A percentile compares a stretch with the other conserved stretches of the same genome.
phyloP scores from a whole-genome alignment of 2,329 filamentous ascomycete species.

The Ophiostoma novo-ulmi region DNA sequence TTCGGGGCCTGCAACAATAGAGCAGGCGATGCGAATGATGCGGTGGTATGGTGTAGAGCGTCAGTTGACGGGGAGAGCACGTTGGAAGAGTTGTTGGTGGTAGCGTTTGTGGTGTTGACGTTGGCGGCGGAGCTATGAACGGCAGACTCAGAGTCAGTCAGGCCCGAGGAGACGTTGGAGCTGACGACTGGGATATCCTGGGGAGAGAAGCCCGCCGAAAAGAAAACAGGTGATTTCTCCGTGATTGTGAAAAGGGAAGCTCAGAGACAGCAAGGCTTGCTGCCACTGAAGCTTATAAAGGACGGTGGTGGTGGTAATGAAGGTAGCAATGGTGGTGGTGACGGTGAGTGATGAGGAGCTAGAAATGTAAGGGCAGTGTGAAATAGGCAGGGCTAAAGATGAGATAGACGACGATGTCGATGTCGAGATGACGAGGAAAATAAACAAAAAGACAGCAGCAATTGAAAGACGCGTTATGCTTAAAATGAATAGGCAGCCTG shows the following conservation, averaged over 20 bases:
- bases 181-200: slow-evolving; percentile 15
- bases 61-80: slow-evolving; percentile 15
- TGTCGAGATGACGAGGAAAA: background rate
- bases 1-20: slow-evolving; percentile 24
- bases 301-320: background rate
- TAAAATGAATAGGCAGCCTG: background rate
- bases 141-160: slow-evolving; percentile 11
- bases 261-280: slow-evolving; percentile 25
- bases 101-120: background rate
- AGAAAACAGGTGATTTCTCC: slow-evolving; percentile 24
- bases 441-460: background rate
- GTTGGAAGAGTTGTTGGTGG: slow-evolving; percentile 16
- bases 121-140: background rate
- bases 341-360: too few species aligned
- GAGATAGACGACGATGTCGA: background rate
- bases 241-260: slow-evolving; percentile 21
- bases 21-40: slow-evolving; percentile 9
- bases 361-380: background rate
- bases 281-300: slow-evolving; percentile 22
- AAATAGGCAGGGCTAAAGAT: background rate
- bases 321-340: background rate
- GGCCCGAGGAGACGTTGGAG: slow-evolving; percentile 16
- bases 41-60: background rate
- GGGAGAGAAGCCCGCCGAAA: slow-evolving; percentile 21
- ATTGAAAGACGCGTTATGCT: slow-evolving; percentile 4